Base-by-base conservation (phyloP, 352 stramenopile species). In the Phytophthora multivora region DNA sequence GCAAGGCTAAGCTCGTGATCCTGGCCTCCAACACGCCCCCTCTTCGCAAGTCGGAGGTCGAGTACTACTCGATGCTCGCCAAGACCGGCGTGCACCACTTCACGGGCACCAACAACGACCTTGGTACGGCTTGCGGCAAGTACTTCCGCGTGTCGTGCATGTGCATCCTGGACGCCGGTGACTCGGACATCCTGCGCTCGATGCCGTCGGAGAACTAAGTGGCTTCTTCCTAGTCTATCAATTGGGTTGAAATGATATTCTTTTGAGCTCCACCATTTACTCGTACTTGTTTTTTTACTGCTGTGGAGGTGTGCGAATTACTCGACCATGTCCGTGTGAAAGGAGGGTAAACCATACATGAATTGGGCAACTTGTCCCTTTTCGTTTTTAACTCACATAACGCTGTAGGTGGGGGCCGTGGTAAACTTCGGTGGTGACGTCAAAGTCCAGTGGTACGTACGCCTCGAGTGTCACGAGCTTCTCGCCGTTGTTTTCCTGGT, bases 31-130 rank as follows among this genome's bases (percentile, higher is more conserved):
- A 99, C 91, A 99, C 94, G 73, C 97, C 97, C 41, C 95, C 97
- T 39, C 86, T 99, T 51, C 89, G 97, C 75, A 99, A 99, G 91
- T 99, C 96, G 35, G 97, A 99, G 81, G 87, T 99, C 73, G 97
- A 99, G 85, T 99, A 99, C 92, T 98, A 99, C 85, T 98, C 97
- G 64, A 99, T 99, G 97, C 91, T 99, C 58, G 96, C 95, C 74
- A 99, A 99, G 92, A 98, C 88, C 51, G 85, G 85, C 40, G 97
- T 99, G 60, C 97, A 99, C 87, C 97, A 99, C 88, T 99, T 99
- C 79, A 79, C 88, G 50, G 98, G 98, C 59, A 97, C 91, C 75
- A 99, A 99, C 92, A 98, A 96, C 59, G 96, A 99, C 76, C 93
- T 99, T 51, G 98, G 98, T 69, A 99, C 96, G 72, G 97, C 98